Base-by-base conservation (phyloP, 345 rosid genomes). In the Syzygium grande region DNA sequence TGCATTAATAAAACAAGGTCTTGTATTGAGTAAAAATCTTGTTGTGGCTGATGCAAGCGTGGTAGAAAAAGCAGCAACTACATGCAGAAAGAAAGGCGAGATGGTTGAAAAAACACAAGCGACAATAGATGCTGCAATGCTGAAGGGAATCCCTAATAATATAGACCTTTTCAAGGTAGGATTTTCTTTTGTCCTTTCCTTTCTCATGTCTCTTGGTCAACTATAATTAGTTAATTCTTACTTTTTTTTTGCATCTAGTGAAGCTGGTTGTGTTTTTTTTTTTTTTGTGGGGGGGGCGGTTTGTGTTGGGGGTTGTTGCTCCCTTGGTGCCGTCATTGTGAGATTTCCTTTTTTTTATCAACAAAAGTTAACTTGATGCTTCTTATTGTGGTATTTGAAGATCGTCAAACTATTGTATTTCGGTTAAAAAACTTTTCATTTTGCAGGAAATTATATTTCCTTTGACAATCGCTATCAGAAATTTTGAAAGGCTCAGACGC, bases 101-200 rank as follows among this genome's bases (percentile, higher is more conserved):
- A 94, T 92, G 78, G 96, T 94, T 59, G 96, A 98, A 87, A 95
- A 93, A 89, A 95, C 99, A 85, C 99, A 96, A 92, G 99, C 98
- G 63, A 98, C 99, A 43, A 95, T 98, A 80, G 95, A 96, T 90
- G 99, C 99, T 89, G 99, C 99, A 56, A 94, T 91, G 92, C 91
- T 98, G 78, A 88, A 94, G 92, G 99, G 99, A 88, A 98, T 98
- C 88, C 98, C 98, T 29, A 95, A 97, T 92, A 98, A 97, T 92
- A 96, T 97, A 65, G 99, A 96, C 87, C 98, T 98, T 85, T 94
- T 95, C 91, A 97, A 95, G 99, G 99, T 96, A 86, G 52, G 89
- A 46, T 52, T 85, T 19, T 41, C 23, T 58, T 87, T 84, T 23
- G 11, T 54, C 84, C 52, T 84, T 55, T 58, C 51, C 77, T n/a